Base-by-base conservation (phyloP, 306 rosid species). In the Rosa chinensis region DNA sequence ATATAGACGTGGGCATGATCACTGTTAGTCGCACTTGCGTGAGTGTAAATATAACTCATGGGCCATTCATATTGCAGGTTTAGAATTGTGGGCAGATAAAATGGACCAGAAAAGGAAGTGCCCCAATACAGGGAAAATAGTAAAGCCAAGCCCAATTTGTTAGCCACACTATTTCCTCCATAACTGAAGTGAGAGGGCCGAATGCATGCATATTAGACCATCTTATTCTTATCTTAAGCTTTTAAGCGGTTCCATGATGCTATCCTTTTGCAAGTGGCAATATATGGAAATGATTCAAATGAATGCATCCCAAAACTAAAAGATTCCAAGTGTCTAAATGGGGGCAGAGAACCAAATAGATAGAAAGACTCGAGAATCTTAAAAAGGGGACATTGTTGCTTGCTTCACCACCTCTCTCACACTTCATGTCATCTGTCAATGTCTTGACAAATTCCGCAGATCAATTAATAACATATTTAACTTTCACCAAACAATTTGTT, bases 291-390 rank as follows among this genome's bases (percentile, higher is more conserved):
- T 28, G 32, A 28, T 28, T 4, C 8, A 42, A 42, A 42, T 0
- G 14, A 18, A 32, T 53, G 48, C 39, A 20, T 1, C 20, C 64
- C 28, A 35, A 35, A 44, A 53, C 14, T 28, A 0, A 8, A 4
- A 56, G 45, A 40, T 55, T 74, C 68, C 52, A 13, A 74, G 52
- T 40, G 68, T 56, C 78, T 39, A 56, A 21, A 20, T 21, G 37
- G 8, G 69, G 40, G 53, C 70, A 74, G 56, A 1, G 78, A 63
- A 56, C 53, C 67, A 12, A 56, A 21, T 6, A 37, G 59, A 71
- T 10, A 1, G 16, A 52, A 17, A 35, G 64, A 18, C 14, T 37
- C 12, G 40, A 37, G 68, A 74, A 74, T 74, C 40, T 56, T 56
- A 12, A 1, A 56, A 74, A 28, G 32, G 40, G 21, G 25, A 1